Evolutionary conservation across 2,329 filamentous ascomycete genomes (phyloP).

Genomic region (Cordyceps tenuipes): DNA sequence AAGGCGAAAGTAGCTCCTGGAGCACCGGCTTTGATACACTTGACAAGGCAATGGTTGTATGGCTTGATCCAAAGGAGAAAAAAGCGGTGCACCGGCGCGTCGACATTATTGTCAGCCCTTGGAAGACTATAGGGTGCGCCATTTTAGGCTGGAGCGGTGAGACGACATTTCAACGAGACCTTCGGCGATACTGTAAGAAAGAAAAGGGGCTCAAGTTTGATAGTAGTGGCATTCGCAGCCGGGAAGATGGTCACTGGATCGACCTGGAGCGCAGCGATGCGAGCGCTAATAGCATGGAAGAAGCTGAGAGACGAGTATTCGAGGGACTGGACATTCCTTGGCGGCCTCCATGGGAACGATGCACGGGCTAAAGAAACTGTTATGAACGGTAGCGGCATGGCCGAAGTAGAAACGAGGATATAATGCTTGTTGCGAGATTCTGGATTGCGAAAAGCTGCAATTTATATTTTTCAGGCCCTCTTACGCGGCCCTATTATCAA

Average conservation of each 20-base stretch:
- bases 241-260: slow-evolving; percentile 57
- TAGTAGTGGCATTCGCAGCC: slow-evolving; percentile 71
- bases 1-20: slow-evolving; percentile 26
- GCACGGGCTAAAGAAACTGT: slow-evolving; percentile 38
- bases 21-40: slow-evolving; percentile 72
- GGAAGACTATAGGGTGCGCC: slow-evolving; percentile 82
- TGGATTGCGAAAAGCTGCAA: neutral
- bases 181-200: slow-evolving; percentile 71
- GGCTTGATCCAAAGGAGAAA: slow-evolving; percentile 47
- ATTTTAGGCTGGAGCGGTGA: slow-evolving; percentile 82
- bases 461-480: neutral
- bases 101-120: slow-evolving; percentile 85
- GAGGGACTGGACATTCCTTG: slow-evolving; percentile 63
- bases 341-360: slow-evolving; percentile 58
- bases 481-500: neutral
- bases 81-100: slow-evolving; percentile 64
- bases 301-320: slow-evolving; percentile 76
- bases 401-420: neutral
- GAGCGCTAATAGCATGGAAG: slow-evolving; percentile 52
- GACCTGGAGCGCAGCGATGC: slow-evolving; percentile 54
- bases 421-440: neutral
- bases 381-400: neutral
- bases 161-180: slow-evolving; percentile 81
- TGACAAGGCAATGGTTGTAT: slow-evolving; percentile 88
- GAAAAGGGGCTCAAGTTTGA: slow-evolving; percentile 76